Evolutionary conservation across 208 protist species (phyloP).

Genomic region (Crithidia mellificae): DNA sequence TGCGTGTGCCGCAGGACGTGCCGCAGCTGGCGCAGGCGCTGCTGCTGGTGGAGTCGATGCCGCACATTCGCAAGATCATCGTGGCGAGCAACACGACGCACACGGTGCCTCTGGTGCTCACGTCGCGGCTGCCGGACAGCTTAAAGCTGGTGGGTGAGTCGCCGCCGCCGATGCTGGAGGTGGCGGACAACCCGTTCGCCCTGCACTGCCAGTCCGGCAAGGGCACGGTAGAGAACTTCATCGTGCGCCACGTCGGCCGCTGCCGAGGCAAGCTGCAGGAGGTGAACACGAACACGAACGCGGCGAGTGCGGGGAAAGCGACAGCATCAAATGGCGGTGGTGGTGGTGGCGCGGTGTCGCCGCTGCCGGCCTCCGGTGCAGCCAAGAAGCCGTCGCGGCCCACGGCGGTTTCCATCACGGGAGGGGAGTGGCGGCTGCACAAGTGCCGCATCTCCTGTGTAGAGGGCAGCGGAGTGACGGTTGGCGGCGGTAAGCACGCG

Average conservation of each 20-base stretch:
- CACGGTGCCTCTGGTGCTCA: conserved; percentile 52
- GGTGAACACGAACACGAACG: conserved; percentile 3
- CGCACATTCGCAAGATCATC: conserved; percentile 68
- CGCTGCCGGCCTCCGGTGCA: background rate
- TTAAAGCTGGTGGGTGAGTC: conserved; percentile 68
- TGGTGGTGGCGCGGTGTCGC: background rate
- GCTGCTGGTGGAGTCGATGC: conserved; percentile 37
- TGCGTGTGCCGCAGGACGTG: conserved; percentile 68
- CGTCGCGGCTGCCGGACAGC: conserved; percentile 58
- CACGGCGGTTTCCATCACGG: conserved; percentile 59
- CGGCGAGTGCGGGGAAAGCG: background rate
- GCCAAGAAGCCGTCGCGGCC: conserved; percentile 58
- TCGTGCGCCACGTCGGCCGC: conserved; percentile 65
- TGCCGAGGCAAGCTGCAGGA: conserved; percentile 19
- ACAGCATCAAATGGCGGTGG: background rate
- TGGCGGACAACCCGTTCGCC: conserved; percentile 48
- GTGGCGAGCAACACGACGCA: conserved; percentile 54
- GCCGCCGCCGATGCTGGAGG: conserved; percentile 71
- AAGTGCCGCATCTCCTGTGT: conserved; percentile 76
- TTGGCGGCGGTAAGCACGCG: conserved; percentile 29
- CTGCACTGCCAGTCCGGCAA: conserved; percentile 61
- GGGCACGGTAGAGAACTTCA: conserved; percentile 76
- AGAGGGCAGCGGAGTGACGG: conserved; percentile 66
- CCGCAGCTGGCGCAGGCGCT: conserved; percentile 51
- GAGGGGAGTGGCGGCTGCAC: conserved; percentile 72